phyloP scores from a whole-genome alignment of 2,329 filamentous ascomycete species.

The Monosporascus sp. region DNA sequence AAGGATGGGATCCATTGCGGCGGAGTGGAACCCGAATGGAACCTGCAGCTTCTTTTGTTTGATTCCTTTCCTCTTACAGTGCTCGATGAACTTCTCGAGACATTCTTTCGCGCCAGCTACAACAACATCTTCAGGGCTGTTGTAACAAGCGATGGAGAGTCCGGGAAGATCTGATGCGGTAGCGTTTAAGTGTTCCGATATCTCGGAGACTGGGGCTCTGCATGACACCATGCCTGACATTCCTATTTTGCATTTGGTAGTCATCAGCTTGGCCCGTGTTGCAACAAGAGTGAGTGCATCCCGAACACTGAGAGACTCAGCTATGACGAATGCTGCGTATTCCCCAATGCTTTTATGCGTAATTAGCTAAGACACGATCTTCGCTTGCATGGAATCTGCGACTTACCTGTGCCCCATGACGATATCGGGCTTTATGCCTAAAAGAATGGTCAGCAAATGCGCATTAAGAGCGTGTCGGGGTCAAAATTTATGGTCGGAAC shows the following conservation, averaged over 20 bases:
- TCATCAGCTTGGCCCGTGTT: conserved; percentile 16
- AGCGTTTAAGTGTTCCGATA: conserved; percentile 4
- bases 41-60: conserved; percentile 21
- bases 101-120: conserved; percentile 18
- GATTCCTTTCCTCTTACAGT: conserved; percentile 11
- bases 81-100: conserved; percentile 11
- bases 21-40: conserved; percentile 25
- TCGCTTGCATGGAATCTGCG: background rate
- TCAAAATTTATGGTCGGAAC: too few species aligned
- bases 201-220: conserved; percentile 5
- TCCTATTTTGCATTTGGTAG: conserved; percentile 7
- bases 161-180: conserved; percentile 1
- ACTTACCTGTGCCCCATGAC: conserved; percentile 19
- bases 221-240: conserved; percentile 17
- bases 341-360: conserved; percentile 16
- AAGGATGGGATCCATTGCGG: conserved; percentile 21
- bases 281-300: conserved; percentile 18
- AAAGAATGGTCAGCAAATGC: background rate
- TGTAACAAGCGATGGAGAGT: conserved; percentile 25
- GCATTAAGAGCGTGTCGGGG: background rate
- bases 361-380: background rate
- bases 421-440: conserved; percentile 10
- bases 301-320: conserved; percentile 10
- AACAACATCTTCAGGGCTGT: conserved; percentile 24
- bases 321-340: conserved; percentile 18